Evolutionary conservation across 2,329 filamentous ascomycete genomes (phyloP).

Genomic region (Xylariaceae sp.): DNA sequence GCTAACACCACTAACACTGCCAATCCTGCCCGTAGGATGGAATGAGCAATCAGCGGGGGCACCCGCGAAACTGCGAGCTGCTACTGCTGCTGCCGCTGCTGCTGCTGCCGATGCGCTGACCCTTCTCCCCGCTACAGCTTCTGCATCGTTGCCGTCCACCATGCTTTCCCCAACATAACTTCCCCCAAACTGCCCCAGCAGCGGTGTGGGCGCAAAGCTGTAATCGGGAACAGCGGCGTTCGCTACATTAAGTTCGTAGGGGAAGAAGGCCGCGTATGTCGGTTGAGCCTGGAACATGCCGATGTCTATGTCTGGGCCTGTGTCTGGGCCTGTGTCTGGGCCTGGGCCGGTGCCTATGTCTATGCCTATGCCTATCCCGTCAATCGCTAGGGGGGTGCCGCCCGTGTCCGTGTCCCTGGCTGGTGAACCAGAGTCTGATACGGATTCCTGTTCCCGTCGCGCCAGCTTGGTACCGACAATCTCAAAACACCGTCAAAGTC

Average conservation of each 20-base stretch:
- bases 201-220: conserved; percentile 27
- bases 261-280: conserved; percentile 40
- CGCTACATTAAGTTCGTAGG: conserved; percentile 37
- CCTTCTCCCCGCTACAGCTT: conserved; percentile 13
- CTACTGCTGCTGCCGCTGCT: too few relatives aligned
- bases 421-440: conserved; percentile 12
- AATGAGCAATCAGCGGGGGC: conserved; percentile 20
- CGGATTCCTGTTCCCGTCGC: conserved; percentile 13
- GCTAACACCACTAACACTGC: conserved; percentile 1
- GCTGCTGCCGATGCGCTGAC: conserved; percentile 16
- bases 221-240: conserved; percentile 28
- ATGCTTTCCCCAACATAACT: conserved; percentile 20
- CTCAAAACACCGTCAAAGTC: background rate
- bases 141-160: conserved; percentile 11
- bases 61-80: conserved; percentile 24
- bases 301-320: conserved; percentile 1
- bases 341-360: background rate
- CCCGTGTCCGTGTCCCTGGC: conserved; percentile 5
- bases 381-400: background rate
- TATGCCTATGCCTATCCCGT: too few relatives aligned
- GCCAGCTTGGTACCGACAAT: conserved; percentile 18
- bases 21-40: conserved; percentile 17
- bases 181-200: conserved; percentile 26
- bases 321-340: conserved; percentile 1
- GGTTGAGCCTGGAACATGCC: conserved; percentile 52